Percentiles rank a stretch among this genome's conserved stretches.
These are phyloP conservation scores for Candida peoriensis DNA, from an alignment of 805 yeast species.

Conservation along the genomic window DNA sequence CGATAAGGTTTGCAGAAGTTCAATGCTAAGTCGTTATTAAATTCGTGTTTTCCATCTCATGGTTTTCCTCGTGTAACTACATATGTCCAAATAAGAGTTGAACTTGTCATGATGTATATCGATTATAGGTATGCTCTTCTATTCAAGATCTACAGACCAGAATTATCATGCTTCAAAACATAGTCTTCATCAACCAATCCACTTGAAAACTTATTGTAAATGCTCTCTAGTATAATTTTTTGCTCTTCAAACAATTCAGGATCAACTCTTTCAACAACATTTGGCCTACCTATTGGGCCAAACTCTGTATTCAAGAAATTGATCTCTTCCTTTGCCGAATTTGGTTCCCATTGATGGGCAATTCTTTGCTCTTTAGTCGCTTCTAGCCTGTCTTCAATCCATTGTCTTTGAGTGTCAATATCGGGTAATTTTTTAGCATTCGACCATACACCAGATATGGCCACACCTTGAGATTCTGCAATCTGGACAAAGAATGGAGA, in stretches of 20 bases:
- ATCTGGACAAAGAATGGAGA: slow-evolving; percentile 1
- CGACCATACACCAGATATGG: slow-evolving; percentile 8
- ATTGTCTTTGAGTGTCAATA: slow-evolving; percentile 1
- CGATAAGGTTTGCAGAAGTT: no score
- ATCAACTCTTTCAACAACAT: background rate
- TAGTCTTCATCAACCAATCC: background rate
- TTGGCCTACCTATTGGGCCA: slow-evolving; percentile 1
- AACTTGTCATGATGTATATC: no score
- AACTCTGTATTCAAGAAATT: background rate
- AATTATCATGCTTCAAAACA: slow-evolving; percentile 1
- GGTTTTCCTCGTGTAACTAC: no score
- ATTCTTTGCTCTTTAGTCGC: background rate
- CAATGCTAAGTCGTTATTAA: no score
- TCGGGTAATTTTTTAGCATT: slow-evolving; percentile 3
- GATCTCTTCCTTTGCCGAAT: background rate
- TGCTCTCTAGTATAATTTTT: background rate
- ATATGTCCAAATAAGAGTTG: no score
- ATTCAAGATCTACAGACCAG: slow-evolving; percentile 1
- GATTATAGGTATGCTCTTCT: no score
- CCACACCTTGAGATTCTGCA: slow-evolving; percentile 6
- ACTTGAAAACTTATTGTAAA: background rate
- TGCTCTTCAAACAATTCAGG: background rate
- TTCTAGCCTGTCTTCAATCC: slow-evolving; percentile 1
- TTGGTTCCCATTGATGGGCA: slow-evolving; percentile 2
- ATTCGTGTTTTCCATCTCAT: no score